phyloP scores from a whole-genome alignment of 1,284 basidiomycete species.

The Cystobasidium slooffiae region DNA sequence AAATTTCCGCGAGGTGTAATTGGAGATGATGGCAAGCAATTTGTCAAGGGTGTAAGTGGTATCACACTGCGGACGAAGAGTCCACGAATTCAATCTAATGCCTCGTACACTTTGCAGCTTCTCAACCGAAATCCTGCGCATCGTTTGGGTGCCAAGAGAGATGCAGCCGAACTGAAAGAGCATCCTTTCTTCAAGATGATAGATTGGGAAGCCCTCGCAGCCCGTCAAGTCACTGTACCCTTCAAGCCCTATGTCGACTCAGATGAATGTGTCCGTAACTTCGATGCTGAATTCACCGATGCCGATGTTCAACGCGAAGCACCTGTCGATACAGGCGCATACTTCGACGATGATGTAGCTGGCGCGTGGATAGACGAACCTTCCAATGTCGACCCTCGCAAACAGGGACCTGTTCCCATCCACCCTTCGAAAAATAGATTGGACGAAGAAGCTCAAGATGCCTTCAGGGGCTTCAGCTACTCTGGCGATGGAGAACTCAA shows the following conservation, averaged over 20 bases:
- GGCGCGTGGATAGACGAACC: constrained; percentile 53
- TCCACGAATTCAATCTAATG: constrained; percentile 26
- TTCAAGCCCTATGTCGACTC: constrained; percentile 98
- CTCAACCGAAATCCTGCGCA: constrained; percentile 97
- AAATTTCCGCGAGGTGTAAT: constrained; percentile 95
- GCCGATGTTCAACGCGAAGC: constrained; percentile 71
- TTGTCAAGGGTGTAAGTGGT: constrained; percentile 87
- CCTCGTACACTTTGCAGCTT: constrained; percentile 64
- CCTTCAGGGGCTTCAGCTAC: constrained; percentile 53
- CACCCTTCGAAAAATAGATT: constrained; percentile 52
- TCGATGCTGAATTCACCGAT: constrained; percentile 96
- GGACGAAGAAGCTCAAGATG: constrained; percentile 59
- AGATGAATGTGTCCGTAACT: constrained; percentile 96
- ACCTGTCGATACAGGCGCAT: constrained; percentile 64
- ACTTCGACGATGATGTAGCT: constrained; percentile 62
- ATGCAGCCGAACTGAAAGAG: constrained; percentile 92
- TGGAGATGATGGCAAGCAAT: constrained; percentile 97
- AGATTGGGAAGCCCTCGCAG: constrained; percentile 80
- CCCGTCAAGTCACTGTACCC: constrained; percentile 91
- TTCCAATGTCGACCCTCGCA: constrained; percentile 57
- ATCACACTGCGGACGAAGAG: constrained; percentile 46
- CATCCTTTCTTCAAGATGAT: constrained; percentile 93
- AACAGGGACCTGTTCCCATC: constrained; percentile 60
- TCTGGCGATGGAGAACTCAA: constrained; percentile 50
- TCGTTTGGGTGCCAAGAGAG: constrained; percentile 86